Evolutionary conservation across 2,329 filamentous ascomycete species (phyloP).

Genomic region (Venturia pyrina): DNA sequence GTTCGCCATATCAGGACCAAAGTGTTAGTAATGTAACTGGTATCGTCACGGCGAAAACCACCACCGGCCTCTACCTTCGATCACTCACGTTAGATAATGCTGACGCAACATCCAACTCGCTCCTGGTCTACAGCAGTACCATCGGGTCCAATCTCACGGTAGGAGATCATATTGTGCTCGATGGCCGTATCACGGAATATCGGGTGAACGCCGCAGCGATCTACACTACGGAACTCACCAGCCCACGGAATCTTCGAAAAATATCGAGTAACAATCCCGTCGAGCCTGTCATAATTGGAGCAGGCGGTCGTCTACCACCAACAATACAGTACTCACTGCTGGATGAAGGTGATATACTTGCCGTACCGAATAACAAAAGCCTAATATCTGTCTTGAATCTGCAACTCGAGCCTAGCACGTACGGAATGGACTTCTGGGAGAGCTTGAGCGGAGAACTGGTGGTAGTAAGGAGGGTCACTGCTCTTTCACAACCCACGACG

Average conservation of each 20-base stretch:
- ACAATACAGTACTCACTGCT: too few relatives aligned
- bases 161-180: conserved; percentile 52
- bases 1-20: conserved; percentile 48
- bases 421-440: conserved; percentile 68
- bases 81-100: conserved; percentile 33
- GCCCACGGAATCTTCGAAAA: conserved; percentile 43
- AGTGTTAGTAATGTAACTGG: conserved; percentile 50
- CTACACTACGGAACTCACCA: conserved; percentile 53
- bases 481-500: conserved; percentile 50
- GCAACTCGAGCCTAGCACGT: conserved; percentile 47
- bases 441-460: conserved; percentile 58
- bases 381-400: conserved; percentile 52
- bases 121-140: conserved; percentile 47
- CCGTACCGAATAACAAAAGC: conserved; percentile 51
- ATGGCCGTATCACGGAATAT: conserved; percentile 51
- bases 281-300: conserved; percentile 48
- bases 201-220: conserved; percentile 47
- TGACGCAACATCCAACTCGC: conserved; percentile 54
- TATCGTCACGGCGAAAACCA: conserved; percentile 53
- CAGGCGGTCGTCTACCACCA: conserved; percentile 45
- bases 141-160: conserved; percentile 41
- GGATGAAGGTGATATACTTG: too few relatives aligned
- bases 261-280: conserved; percentile 46
- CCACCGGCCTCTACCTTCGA: conserved; percentile 54
- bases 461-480: conserved; percentile 47